Base-by-base conservation (phyloP, 768 basidiomycete species). In the Suillus bovinus region DNA sequence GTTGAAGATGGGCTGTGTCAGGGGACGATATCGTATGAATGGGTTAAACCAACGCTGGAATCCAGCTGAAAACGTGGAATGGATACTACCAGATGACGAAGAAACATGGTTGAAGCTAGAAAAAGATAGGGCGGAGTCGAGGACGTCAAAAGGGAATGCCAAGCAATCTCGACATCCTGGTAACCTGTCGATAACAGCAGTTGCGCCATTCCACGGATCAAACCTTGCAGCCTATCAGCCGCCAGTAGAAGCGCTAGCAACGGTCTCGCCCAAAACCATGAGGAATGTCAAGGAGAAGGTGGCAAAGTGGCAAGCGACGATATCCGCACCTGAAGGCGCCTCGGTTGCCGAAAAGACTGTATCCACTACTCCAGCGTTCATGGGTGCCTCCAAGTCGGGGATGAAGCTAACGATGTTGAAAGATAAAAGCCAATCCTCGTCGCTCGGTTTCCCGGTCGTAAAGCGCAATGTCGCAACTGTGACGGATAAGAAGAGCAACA, bases 21-120 rank as follows among this genome's bases (percentile, higher is more conserved):
- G 77, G 60, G 78, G 79, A 17, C 74, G 74, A 38, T 20, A 68
- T 65, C 64, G 66, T 63, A 75, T 59, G 61, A 72, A 38, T 65
- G 67, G 47, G 60, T 66, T 34, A 63, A 60, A 36, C 70, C 68
- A 66, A 74, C 47, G 61, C 63, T 62, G 41, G 62, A 41, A 52
- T 63, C 66, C 17, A 47, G 73, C 67, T 60, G 74, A 64, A 65
- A 64, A 65, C 27, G 61, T 68, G 24, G 70, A 73, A 38, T 74
- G 73, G 71, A 68, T 77, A 66, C 59, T 84, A 65, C 81, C 82
- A 13, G 76, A 76, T 29, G 80, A 78, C 20, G 84, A 86, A 68
- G 76, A 76, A 50, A 80, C 81, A 39, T 84, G 84, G 83, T 63
- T 74, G 16, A 76, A 76, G 29, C 81, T 78, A 77, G 83, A 84